Evolutionary conservation across 2,329 filamentous ascomycete genomes (phyloP).

Genomic region (Alternaria gansuensis): DNA sequence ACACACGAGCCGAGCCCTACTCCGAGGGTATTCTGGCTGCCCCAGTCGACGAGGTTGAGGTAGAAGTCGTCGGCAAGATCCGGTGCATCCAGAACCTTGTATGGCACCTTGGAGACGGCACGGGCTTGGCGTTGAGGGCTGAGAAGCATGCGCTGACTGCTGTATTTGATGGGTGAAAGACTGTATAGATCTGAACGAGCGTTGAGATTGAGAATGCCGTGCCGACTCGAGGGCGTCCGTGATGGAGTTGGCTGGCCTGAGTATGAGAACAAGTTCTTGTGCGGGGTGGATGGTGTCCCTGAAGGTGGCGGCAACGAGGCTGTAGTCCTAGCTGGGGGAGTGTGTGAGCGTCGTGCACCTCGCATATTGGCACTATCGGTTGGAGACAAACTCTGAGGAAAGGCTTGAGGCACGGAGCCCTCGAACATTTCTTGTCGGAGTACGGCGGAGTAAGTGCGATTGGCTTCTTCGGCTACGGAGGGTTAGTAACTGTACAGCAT

Average conservation of each 20-base stretch:
- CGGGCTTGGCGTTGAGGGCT: slow-evolving; percentile 88
- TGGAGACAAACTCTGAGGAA: slow-evolving; percentile 66
- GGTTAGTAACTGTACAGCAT: slow-evolving; percentile 22
- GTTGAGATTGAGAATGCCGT: slow-evolving; percentile 83
- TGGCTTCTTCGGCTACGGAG: slow-evolving; percentile 82
- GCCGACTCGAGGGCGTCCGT: slow-evolving; percentile 85
- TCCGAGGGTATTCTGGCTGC: slow-evolving; percentile 90
- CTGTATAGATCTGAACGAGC: slow-evolving; percentile 93
- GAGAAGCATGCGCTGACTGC: slow-evolving; percentile 91
- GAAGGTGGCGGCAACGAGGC: slow-evolving; percentile 72
- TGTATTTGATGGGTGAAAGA: slow-evolving; percentile 89
- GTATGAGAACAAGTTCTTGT: slow-evolving; percentile 97
- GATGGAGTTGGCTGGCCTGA: slow-evolving; percentile 86
- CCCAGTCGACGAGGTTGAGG: slow-evolving; percentile 97
- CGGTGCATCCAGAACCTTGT: slow-evolving; percentile 95
- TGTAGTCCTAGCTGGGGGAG: slow-evolving; percentile 75
- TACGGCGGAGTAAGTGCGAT: slow-evolving; percentile 87
- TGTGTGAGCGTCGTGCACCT: slow-evolving; percentile 77
- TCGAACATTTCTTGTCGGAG: slow-evolving; percentile 94
- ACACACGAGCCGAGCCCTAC: slow-evolving; percentile 93
- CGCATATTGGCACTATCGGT: slow-evolving; percentile 63
- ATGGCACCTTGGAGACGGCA: slow-evolving; percentile 93
- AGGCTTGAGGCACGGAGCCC: slow-evolving; percentile 82
- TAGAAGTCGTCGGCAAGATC: slow-evolving; percentile 98
- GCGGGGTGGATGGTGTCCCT: slow-evolving; percentile 90